These are phyloP conservation scores for Cymbopogon flexuosus DNA, from an alignment of 202 grass and related monocot genomes.

Conservation along the genomic window DNA sequence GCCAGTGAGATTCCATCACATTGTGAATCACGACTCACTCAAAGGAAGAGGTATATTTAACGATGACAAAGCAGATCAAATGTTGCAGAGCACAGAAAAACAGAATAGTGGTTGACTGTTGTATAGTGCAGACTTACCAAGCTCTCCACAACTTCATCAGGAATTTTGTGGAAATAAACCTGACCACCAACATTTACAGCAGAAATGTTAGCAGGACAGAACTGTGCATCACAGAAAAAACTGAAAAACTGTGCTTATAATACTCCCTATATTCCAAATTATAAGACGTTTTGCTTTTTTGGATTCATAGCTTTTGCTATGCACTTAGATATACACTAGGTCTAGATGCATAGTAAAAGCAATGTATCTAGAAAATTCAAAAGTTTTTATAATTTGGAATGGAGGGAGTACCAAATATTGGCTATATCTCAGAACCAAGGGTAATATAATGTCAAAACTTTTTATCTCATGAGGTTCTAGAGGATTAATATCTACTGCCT, in stretches of 20 bases:
- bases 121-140: conserved; percentile 47
- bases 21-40: not conserved
- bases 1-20: not conserved
- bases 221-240: not conserved
- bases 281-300: too few relatives aligned
- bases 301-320: too few relatives aligned
- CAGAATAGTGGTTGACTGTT: not conserved
- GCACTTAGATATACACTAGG: too few relatives aligned
- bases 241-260: not conserved
- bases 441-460: not conserved
- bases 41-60: not conserved
- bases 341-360: too few relatives aligned
- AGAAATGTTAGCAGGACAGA: conserved; percentile 9
- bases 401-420: not conserved
- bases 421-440: not conserved
- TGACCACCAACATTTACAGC: conserved; percentile 35
- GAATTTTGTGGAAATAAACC: conserved; percentile 97
- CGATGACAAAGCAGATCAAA: not conserved
- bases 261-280: too few relatives aligned
- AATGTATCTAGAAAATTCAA: too few relatives aligned
- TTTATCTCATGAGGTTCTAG: not conserved
- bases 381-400: too few relatives aligned
- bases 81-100: not conserved
- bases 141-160: conserved; percentile 72
- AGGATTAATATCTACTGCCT: not conserved